A percentile compares a stretch with the other conserved stretches of the same genome.
Conservation (phyloP, 2,329 filamentous ascomycete genomes). For the Macrophomina phaseolina region DNA sequence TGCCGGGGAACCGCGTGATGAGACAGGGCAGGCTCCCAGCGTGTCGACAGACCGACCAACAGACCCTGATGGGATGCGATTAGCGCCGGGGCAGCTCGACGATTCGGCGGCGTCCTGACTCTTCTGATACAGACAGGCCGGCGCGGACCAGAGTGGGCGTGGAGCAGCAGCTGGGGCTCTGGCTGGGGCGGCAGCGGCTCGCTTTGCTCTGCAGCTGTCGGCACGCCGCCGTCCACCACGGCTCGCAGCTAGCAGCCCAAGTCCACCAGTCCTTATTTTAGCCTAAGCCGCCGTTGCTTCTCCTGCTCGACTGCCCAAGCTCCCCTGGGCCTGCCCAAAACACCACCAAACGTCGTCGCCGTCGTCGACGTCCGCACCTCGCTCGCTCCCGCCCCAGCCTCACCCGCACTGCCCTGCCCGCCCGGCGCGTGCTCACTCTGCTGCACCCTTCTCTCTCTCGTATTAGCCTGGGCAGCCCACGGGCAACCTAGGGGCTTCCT, state of each 20-base stretch:
- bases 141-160: background rate
- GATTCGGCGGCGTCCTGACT: slow-evolving; percentile 7
- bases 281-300: slow-evolving; percentile 24
- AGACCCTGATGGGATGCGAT: slow-evolving; percentile 23
- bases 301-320: slow-evolving; percentile 20
- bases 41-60: background rate
- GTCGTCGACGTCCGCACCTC: background rate
- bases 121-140: background rate
- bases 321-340: slow-evolving; percentile 18
- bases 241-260: slow-evolving; percentile 15
- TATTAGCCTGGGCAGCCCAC: slow-evolving; percentile 23
- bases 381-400: slow-evolving; percentile 1
- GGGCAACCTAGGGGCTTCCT: slow-evolving; percentile 23
- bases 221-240: slow-evolving; percentile 15
- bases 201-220: slow-evolving; percentile 5
- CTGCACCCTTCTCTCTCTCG: slow-evolving; percentile 17
- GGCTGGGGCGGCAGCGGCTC: slow-evolving; percentile 19
- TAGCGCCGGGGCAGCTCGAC: slow-evolving; percentile 17
- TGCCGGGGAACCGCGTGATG: slow-evolving; percentile 24
- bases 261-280: slow-evolving; percentile 24
- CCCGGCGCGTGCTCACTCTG: slow-evolving; percentile 20
- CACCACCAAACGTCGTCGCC: slow-evolving; percentile 1
- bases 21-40: slow-evolving; percentile 1
- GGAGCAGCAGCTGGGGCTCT: slow-evolving; percentile 13
- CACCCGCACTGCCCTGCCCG: background rate